These are phyloP conservation scores for Sindora glabra DNA, from an alignment of 306 rosid species.

Conservation along the genomic window DNA sequence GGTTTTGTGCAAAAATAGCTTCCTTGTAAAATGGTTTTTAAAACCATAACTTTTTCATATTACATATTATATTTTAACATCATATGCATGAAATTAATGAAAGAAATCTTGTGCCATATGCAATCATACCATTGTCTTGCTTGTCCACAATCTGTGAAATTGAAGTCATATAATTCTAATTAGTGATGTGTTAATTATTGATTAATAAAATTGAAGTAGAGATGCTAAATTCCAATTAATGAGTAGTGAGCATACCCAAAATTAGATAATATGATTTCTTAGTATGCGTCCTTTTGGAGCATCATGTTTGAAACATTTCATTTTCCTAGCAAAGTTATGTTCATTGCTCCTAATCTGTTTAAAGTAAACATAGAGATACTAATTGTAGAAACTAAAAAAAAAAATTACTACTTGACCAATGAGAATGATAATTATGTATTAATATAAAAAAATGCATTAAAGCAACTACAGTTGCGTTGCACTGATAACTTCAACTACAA, in stretches of 20 bases:
- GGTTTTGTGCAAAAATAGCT: no score
- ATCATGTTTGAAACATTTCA: conserved; percentile 89
- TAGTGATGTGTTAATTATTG: not conserved
- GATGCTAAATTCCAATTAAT: no score
- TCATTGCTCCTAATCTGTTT: conserved; percentile 84
- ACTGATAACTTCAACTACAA: no score
- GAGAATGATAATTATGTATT: no score
- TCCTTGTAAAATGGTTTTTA: conserved; percentile 18
- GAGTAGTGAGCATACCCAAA: conserved; percentile 15
- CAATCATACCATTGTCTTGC: conserved; percentile 17
- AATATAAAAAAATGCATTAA: no score
- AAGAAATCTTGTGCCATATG: conserved; percentile 24
- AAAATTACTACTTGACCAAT: no score
- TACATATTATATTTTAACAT: conserved; percentile 10
- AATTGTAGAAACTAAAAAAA: not conserved
- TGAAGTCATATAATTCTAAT: not conserved
- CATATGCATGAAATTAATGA: conserved; percentile 30
- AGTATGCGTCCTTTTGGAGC: conserved; percentile 87
- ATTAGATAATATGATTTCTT: conserved; percentile 24
- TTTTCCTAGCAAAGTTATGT: conserved; percentile 95
- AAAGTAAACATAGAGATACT: not conserved
- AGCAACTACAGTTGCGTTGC: no score
- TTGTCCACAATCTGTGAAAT: conserved; percentile 34
- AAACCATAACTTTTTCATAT: conserved; percentile 20
- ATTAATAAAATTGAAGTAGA: not conserved